These are phyloP conservation scores for Aspergillus transmontanensis DNA, from an alignment of 2,329 filamentous ascomycete genomes.

Conservation along the genomic window DNA sequence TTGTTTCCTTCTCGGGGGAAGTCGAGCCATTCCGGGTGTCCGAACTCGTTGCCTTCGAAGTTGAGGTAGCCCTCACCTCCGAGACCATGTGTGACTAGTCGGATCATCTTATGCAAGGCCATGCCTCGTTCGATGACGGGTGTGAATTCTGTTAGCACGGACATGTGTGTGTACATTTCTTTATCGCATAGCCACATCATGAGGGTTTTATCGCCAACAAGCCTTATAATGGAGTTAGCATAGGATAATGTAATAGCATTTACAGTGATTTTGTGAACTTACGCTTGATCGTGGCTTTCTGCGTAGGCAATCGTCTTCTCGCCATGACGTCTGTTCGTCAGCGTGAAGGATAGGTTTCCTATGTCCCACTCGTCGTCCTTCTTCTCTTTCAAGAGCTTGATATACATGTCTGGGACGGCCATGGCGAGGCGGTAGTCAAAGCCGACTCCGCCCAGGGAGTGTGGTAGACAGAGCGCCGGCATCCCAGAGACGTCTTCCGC, in stretches of 20 bases:
- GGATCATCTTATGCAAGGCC: conserved; percentile 95
- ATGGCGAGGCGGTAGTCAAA: conserved; percentile 98
- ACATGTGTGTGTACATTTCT: conserved; percentile 98
- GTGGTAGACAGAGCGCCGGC: conserved; percentile 88
- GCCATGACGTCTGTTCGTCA: conserved; percentile 90
- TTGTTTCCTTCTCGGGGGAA: conserved; percentile 92
- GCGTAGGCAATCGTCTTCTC: conserved; percentile 99
- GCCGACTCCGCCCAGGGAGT: conserved; percentile 85
- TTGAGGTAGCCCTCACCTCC: conserved; percentile 97
- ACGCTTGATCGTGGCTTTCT: conserved; percentile 97
- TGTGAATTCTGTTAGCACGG: conserved; percentile 77
- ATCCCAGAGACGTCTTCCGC: conserved; percentile 98
- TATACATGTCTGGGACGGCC: conserved; percentile 98
- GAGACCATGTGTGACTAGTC: conserved; percentile 84
- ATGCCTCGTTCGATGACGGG: conserved; percentile 88
- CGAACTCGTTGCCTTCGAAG: conserved; percentile 98
- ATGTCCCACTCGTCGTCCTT: conserved; percentile 92
- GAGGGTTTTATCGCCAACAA: conserved; percentile 94
- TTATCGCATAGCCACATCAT: conserved; percentile 99
- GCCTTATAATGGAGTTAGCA: conserved; percentile 50
- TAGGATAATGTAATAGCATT: neutral
- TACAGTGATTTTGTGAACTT: conserved; percentile 45
- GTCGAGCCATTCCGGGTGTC: conserved; percentile 97
- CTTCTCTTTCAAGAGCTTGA: conserved; percentile 95
- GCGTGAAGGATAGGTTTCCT: conserved; percentile 76